Base-by-base conservation (phyloP, 352 stramenopile genomes). In the Phytopythium chamaehyphon region DNA sequence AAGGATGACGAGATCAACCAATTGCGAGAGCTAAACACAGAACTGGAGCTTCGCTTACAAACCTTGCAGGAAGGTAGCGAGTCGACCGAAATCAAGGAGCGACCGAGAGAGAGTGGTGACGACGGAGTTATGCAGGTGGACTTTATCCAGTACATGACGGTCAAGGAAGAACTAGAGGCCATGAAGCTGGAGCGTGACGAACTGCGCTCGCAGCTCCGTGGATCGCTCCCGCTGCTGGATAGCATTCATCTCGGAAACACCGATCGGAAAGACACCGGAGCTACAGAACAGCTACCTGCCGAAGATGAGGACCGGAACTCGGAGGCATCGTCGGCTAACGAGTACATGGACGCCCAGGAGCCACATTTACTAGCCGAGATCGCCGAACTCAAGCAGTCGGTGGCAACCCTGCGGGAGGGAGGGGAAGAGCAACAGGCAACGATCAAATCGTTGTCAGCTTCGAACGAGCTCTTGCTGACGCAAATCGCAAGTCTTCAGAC, bases 321-420 rank as follows among this genome's bases (percentile, higher is more conserved):
- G 11, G 71, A 85, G n/a, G 61, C 59, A 6, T 84, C 75, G 21
- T 83, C 69, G 26, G 73, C 46, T 1, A 74, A 84, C 43, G 76
- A 84, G 48, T 88, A 79, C 51, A 40, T 67, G 33, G 76, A 88
- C 33, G 73, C 73, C 1, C 69, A 81, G 45, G 76, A 88, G 43
- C 52, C 76, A 9, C 71, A 84, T 18, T 40, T 87, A 6, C 53
- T 83, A 23, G 61, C 58, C 6, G 73, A 88, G 61, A 68, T 81
- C 45, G 69, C 58, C 16, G 73, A 76, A 31, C 73, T 85, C 43
- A 82, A 82, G 47, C 54, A 64, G 14, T 37, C 58, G 14, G 36
- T 73, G 23, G 24, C 42, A 16, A 44, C 33, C 7, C 51, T 71
- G 35, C 47, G 47, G n/a, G 59, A 14, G 14, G 61, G 70, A 56